Conservation (phyloP, 495 filamentous ascomycete species). For the Monascus purpureus region DNA sequence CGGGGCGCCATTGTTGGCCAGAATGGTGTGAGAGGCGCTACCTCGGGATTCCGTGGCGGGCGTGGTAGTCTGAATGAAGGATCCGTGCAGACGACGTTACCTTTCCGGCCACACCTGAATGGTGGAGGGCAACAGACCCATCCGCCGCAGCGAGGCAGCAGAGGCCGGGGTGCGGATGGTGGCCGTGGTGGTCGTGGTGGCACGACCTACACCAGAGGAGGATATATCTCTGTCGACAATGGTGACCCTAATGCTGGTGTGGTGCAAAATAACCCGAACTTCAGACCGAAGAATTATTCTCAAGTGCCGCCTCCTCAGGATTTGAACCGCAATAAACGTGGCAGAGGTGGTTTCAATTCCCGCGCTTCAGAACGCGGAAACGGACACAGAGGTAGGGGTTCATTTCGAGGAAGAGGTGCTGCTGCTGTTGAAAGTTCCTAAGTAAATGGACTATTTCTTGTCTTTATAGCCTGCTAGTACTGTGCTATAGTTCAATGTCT, state of each 20-base stretch:
- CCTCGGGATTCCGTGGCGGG: constrained; percentile 22
- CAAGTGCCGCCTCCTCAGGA: constrained; percentile 68
- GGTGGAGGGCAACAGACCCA: constrained; percentile 11
- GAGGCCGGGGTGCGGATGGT: constrained; percentile 11
- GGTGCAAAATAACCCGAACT: constrained; percentile 36
- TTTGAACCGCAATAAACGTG: constrained; percentile 47
- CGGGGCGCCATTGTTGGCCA: constrained; percentile 47
- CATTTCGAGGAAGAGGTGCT: constrained; percentile 13
- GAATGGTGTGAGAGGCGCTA: constrained; percentile 14
- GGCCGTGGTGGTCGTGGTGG: constrained; percentile 22
- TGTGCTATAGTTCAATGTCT: too few relatives aligned
- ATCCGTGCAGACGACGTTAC: constrained; percentile 16
- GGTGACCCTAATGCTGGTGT: constrained; percentile 34
- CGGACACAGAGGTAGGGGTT: constrained; percentile 16
- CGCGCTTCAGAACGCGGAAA: constrained; percentile 10
- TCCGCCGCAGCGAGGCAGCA: constrained; percentile 11
- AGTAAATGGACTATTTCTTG: too few relatives aligned
- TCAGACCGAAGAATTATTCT: constrained; percentile 47
- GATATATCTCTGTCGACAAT: constrained; percentile 40
- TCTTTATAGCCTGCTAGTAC: too few relatives aligned
- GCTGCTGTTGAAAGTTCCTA: constrained; percentile 4
- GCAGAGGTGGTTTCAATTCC: constrained; percentile 21
- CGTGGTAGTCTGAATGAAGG: constrained; percentile 28
- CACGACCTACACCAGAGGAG: constrained; percentile 22
- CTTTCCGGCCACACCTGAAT: constrained; percentile 22